Base-by-base conservation (phyloP, 352 stramenopile species). In the Pythium scleroteichum region DNA sequence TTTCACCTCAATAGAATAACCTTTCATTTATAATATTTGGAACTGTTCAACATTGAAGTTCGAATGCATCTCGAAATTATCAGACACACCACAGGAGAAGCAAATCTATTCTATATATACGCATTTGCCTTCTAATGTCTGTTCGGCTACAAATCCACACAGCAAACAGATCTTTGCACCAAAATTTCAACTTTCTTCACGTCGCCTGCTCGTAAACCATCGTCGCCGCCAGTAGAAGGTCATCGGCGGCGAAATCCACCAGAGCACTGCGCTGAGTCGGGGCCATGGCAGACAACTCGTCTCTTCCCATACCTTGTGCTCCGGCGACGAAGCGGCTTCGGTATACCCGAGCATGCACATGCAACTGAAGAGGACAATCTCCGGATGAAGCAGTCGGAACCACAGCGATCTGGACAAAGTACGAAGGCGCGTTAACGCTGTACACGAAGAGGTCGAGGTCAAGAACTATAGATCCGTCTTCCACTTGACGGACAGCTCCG, bases 381-480 rank as follows among this genome's bases (percentile, higher is more conserved):
- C 26, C 48, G 3, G 26, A 40, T 12, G 22, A 12, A 9, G 16
- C 19, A 7, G 29, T n/a, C 19, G 64, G 58, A 3, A 72, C 46
- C 7, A 66, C 6, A 17, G 57, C 61, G 8, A 66, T 14, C 53
- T 66, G 64, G 19, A 65, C 9, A 19, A 42, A 71, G 53, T 67
- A 71, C 58, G 64, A 71, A 32, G 64, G 51, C 32, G 40, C 47
- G 12, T 57, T 39, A 14, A 56, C 26, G 23, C 58, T 49, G 53
- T 68, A 72, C 24, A 49, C 42, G 40, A 68, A 68, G 23, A 62
- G 19, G 22, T 72, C 59, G 10, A 72, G 44, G n/a, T 72, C 59
- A 19, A 72, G 46, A n/a, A 63, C 58, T 20, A 64, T 45, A 2
- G 58, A 45, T 9, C 46, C 53, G 48, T 72, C 64, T 14, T 72